Conservation (phyloP, 352 stramenopile species). For the Albugo candida region DNA sequence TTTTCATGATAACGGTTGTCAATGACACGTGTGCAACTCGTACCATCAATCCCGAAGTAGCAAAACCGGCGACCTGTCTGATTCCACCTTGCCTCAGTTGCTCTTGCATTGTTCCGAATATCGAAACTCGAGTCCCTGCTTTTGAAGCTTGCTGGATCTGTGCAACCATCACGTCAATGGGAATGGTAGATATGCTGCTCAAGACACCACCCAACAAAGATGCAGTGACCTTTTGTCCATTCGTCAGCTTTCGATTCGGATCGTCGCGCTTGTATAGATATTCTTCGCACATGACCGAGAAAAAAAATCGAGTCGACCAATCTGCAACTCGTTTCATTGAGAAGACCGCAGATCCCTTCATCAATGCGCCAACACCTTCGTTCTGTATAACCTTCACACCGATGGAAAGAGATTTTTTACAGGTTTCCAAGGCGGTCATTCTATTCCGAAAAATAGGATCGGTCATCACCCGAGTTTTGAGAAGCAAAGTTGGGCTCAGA, state of each 20-base stretch:
- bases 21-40: conserved; percentile 60
- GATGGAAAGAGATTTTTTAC: conserved; percentile 53
- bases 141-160: conserved; percentile 86
- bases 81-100: conserved; percentile 60
- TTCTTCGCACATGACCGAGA: conserved; percentile 74
- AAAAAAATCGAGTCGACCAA: conserved; percentile 85
- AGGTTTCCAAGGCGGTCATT: conserved; percentile 78
- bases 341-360: conserved; percentile 85
- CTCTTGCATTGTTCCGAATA: conserved; percentile 47
- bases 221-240: conserved; percentile 48
- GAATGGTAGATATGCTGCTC: conserved; percentile 69
- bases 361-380: conserved; percentile 71
- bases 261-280: conserved; percentile 51
- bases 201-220: conserved; percentile 70
- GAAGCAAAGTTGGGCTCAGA: conserved; percentile 79
- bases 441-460: conserved; percentile 80
- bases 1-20: conserved; percentile 86
- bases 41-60: conserved; percentile 60
- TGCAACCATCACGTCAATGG: conserved; percentile 84
- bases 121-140: conserved; percentile 58
- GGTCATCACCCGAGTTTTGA: conserved; percentile 92
- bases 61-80: conserved; percentile 60
- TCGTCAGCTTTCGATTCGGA: conserved; percentile 35
- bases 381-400: conserved; percentile 80
- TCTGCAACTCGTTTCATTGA: conserved; percentile 84